Conservation (phyloP, 257 asterid species). For the Capsicum baccatum region DNA sequence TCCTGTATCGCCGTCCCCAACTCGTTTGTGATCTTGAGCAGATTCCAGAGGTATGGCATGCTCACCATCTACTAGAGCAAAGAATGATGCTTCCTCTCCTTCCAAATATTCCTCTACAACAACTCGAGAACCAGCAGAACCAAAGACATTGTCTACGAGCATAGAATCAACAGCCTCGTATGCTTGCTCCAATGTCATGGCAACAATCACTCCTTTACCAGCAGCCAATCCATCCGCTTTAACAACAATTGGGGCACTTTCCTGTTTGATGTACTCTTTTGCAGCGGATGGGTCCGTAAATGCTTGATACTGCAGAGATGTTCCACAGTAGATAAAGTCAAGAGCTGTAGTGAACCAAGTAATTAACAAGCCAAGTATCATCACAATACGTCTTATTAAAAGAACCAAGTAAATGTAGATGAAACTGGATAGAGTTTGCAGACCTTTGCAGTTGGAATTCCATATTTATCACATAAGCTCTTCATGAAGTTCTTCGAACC, state of each 20-base stretch:
- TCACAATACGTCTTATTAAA: not conserved
- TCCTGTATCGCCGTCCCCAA: slow-evolving; percentile 90
- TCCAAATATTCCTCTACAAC: slow-evolving; percentile 84
- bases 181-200: slow-evolving; percentile 81
- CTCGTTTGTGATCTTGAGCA: slow-evolving; percentile 98
- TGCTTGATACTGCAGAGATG: slow-evolving; percentile 71
- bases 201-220: slow-evolving; percentile 92
- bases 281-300: slow-evolving; percentile 72
- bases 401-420: not conserved
- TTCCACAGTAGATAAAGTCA: not conserved
- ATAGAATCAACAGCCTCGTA: slow-evolving; percentile 85
- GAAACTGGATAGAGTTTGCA: not conserved
- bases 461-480: slow-evolving; percentile 82
- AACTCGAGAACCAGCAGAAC: slow-evolving; percentile 80
- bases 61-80: slow-evolving; percentile 93
- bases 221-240: slow-evolving; percentile 98
- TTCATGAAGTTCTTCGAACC: slow-evolving; percentile 95
- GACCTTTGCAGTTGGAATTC: slow-evolving; percentile 95
- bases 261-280: slow-evolving; percentile 69
- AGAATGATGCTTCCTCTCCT: slow-evolving; percentile 96
- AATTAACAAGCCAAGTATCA: not conserved
- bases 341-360: not conserved
- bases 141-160: slow-evolving; percentile 81
- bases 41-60: slow-evolving; percentile 90
- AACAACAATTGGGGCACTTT: slow-evolving; percentile 86